Base-by-base conservation (phyloP, 148 eudicot genomes). In the Pouteria glomerata region DNA sequence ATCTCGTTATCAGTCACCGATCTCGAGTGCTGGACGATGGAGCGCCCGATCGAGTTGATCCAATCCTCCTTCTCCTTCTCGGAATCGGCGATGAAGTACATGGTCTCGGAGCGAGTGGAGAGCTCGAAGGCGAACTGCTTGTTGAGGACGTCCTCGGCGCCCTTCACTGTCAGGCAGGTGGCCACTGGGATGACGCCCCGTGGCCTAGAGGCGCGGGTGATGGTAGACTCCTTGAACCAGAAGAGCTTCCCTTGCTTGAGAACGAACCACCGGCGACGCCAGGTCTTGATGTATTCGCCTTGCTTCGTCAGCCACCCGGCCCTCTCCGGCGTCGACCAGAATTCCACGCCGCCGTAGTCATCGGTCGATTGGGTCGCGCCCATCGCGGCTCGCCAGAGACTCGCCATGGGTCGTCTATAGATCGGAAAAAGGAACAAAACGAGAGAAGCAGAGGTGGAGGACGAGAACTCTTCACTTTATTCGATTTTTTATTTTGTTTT, bases 51-150 rank as follows among this genome's bases (percentile, higher is more conserved):
- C 19, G 98, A 90, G 51, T 89, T 93, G 52, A 93, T 93, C 98
- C 98, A 90, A 45, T 90, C 94, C 63, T 93, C 98, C 79, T 90
- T 90, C 73, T 93, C 96, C 78, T 89, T 89, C 82, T 90, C 98
- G 24, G 95, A 87, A 77, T 90, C 98, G 8, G 98, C 97, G 15
- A 90, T 78, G 66, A 93, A 93, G 57, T 90, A 93, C 97, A 93
- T 89, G 29, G 94, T 90, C 8, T 90, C 98, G 12, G 74, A 60
- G 18, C 85, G 68, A 0, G 92, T 87, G n/a, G 95, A 89, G 10
- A 93, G 73, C 83, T 93, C 97, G 61, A 93, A 93, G 0, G 95
- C 97, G 70, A 82, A 85, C 73, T 77, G 89, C 31, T 83, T 80
- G 77, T 89, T 82, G 47, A 93, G 67, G 0, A 93, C 90, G 74